phyloP scores from a whole-genome alignment of 306 rosid genomes.

The barrel medic (Medicago truncatula) region DNA sequence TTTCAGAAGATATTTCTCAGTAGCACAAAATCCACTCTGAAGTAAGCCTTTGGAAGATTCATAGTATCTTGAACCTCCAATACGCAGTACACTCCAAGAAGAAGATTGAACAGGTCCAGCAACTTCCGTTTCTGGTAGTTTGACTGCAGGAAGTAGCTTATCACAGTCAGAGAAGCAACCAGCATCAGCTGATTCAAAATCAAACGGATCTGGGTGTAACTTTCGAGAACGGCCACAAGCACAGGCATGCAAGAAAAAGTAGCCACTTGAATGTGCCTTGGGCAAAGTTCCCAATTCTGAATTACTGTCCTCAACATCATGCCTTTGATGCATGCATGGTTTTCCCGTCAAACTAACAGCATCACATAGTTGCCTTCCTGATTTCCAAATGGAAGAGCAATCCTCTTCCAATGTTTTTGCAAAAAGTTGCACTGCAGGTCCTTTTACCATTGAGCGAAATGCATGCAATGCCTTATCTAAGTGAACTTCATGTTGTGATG shows the following conservation, averaged over 20 bases:
- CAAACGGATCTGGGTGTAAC: conserved; percentile 82
- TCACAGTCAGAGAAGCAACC: conserved; percentile 79
- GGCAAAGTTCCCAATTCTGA: conserved; percentile 42
- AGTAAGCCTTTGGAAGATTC: conserved; percentile 87
- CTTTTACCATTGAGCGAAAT: conserved; percentile 80
- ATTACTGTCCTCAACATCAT: conserved; percentile 54
- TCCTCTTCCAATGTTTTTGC: conserved; percentile 80
- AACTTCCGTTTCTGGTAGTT: conserved; percentile 62
- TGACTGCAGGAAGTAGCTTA: conserved; percentile 75
- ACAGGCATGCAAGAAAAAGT: conserved; percentile 85
- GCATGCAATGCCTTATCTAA: conserved; percentile 73
- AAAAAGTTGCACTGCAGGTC: conserved; percentile 72
- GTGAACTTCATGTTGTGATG: conserved; percentile 73
- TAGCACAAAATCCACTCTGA: conserved; percentile 83
- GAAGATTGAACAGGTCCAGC: conserved; percentile 63
- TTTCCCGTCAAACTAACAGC: conserved; percentile 92
- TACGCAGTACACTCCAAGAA: conserved; percentile 85
- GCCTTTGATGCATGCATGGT: conserved; percentile 91
- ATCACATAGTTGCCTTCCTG: conserved; percentile 91
- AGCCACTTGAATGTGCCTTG: conserved; percentile 83
- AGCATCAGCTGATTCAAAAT: conserved; percentile 78
- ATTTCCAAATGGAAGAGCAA: conserved; percentile 83
- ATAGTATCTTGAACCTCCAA: conserved; percentile 86
- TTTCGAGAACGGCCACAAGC: conserved; percentile 88
- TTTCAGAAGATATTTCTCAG: conserved; percentile 74